These are phyloP conservation scores for Xylaria sp. DNA, from an alignment of 2,329 filamentous ascomycete species.

Conservation along the genomic window DNA sequence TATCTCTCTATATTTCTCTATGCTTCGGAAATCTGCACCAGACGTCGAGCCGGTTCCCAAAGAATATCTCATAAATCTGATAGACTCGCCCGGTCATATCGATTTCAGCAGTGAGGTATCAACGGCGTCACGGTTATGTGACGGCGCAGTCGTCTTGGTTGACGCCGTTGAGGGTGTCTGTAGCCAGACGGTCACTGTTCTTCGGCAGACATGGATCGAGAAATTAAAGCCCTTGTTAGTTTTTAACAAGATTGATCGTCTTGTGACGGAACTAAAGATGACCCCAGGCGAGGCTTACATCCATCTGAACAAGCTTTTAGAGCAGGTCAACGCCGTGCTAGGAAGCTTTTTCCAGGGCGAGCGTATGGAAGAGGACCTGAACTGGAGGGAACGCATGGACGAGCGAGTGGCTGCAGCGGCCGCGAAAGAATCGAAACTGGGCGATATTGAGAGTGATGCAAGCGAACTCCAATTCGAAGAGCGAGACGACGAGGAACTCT, in stretches of 20 bases:
- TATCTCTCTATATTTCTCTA: conserved; percentile 95
- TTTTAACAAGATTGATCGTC: conserved; percentile 97
- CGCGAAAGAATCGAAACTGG: conserved; percentile 65
- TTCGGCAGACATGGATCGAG: conserved; percentile 94
- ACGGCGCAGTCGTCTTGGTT: conserved; percentile 92
- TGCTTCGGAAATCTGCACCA: conserved; percentile 78
- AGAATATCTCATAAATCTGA: conserved; percentile 96
- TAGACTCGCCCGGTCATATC: conserved; percentile 97
- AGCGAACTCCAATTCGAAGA: conserved; percentile 82
- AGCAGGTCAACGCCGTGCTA: conserved; percentile 96
- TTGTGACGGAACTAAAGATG: conserved; percentile 95
- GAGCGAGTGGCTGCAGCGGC: conserved; percentile 80
- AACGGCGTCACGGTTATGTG: conserved; percentile 91
- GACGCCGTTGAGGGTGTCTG: conserved; percentile 98
- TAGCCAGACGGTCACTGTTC: conserved; percentile 96
- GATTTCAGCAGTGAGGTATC: conserved; percentile 99
- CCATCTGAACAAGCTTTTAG: conserved; percentile 87
- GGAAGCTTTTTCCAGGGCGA: conserved; percentile 98
- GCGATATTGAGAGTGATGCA: conserved; percentile 63
- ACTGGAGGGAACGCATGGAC: conserved; percentile 94
- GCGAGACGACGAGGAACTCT: conserved; percentile 94
- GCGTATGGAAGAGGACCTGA: conserved; percentile 96
- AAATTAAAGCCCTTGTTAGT: conserved; percentile 94
- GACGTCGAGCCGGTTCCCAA: conserved; percentile 77
- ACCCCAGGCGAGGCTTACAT: conserved; percentile 88